Percentiles rank a stretch among this genome's conserved stretches.
These are phyloP conservation scores for Coemansia sp. DNA, from an alignment of 192 early-diverging fungal genomes.

Conservation along the genomic window DNA sequence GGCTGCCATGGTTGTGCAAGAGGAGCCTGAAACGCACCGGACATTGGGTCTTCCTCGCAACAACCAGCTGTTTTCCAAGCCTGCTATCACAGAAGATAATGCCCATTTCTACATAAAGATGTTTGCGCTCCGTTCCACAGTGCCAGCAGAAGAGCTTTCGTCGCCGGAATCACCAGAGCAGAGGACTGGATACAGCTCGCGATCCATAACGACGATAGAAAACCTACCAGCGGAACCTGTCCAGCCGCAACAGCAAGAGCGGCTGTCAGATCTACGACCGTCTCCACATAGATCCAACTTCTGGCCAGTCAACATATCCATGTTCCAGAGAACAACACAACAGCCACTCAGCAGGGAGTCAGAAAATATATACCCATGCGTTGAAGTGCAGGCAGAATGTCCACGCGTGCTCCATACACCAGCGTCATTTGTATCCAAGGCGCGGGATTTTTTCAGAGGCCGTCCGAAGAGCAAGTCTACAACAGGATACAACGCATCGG, in stretches of 20 bases:
- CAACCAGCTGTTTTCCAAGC: slow-evolving; percentile 10
- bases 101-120: slow-evolving; percentile 28
- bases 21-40: background rate
- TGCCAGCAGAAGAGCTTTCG: slow-evolving; percentile 23
- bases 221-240: background rate
- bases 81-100: slow-evolving; percentile 26
- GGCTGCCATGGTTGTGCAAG: background rate
- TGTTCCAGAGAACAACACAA: background rate
- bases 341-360: too few species aligned
- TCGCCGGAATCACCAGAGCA: slow-evolving; percentile 12
- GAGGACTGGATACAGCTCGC: background rate
- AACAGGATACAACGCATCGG: slow-evolving; percentile 9
- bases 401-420: background rate
- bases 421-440: background rate
- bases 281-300: slow-evolving; percentile 10
- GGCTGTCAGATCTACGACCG: slow-evolving; percentile 1
- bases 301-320: slow-evolving; percentile 6
- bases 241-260: background rate
- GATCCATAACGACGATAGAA: background rate
- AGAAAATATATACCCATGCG: background rate
- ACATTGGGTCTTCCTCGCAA: slow-evolving; percentile 12
- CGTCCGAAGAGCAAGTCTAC: slow-evolving; percentile 17
- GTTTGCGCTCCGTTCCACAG: slow-evolving; percentile 26
- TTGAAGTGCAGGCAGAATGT: slow-evolving; percentile 8
- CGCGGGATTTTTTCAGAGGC: slow-evolving; percentile 21